A percentile compares a stretch with the other conserved stretches of the same genome.
Conservation (phyloP, 208 protist genomes). For the Naegleria gruberi region DNA sequence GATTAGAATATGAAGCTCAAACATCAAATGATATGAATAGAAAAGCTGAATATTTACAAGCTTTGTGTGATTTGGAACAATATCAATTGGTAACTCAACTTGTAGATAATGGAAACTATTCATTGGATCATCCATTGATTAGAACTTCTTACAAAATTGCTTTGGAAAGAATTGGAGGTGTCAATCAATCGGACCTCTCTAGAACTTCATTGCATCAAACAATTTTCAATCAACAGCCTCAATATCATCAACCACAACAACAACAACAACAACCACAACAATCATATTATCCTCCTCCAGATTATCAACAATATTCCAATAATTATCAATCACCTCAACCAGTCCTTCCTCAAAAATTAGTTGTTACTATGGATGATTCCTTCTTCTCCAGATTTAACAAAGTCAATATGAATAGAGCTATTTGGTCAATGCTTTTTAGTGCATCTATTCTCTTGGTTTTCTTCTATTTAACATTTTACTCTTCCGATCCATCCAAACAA, state of each 20-base stretch:
- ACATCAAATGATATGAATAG: not conserved
- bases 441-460: not conserved
- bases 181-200: not conserved
- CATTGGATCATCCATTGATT: not conserved
- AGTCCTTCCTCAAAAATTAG: not conserved
- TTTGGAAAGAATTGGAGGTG: not conserved
- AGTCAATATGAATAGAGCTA: not conserved
- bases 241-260: not conserved
- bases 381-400: not conserved
- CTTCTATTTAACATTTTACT: not conserved
- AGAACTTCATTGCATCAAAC: not conserved
- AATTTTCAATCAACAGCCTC: too few relatives aligned
- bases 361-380: not conserved
- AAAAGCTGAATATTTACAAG: not conserved
- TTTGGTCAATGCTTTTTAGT: not conserved
- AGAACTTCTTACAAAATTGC: not conserved
- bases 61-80: not conserved
- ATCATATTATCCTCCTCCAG: not conserved
- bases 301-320: not conserved
- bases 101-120: not conserved
- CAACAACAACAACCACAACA: not conserved
- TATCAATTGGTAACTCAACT: not conserved
- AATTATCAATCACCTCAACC: not conserved
- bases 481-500: not conserved
- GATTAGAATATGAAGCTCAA: not conserved